Evolutionary conservation across 2,329 filamentous ascomycete genomes (phyloP), one percentile per base, ranked within the genome.

Genomic region (Neonectria punicea): DNA sequence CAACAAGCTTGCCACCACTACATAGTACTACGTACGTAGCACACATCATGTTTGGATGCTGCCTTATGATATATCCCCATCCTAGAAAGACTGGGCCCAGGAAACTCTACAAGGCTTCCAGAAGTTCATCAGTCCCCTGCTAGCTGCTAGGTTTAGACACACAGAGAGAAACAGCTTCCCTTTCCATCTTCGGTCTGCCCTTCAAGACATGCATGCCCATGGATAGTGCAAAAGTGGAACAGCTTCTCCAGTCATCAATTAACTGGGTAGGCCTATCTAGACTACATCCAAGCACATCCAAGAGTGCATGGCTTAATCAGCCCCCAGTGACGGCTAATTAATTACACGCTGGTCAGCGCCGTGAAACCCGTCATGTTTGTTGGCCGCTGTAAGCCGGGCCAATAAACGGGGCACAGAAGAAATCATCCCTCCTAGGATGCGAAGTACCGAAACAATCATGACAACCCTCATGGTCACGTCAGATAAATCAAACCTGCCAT

Each of bases 391-490:
- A 20, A 22, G 11, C 20, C 20, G 43, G n/a, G 20, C 30, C 13
- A 49, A 16, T 49, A 49, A 22, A 28, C n/a, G 11, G n/a, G 28
- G n/a, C 14, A 51, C 14, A 18, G 2, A 22, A 30, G 18, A 28
- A 28, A 43, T 46, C 39, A 39, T 47, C 28, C 28, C 36, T 10
- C 22, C n/a, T n/a, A 41, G 25, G 16, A 58, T 18, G 14, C 13
- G 16, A 49, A 13, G n/a, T 10, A 20, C 28, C 14, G 20, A 18
- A 10, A 58, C 20, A 25, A 44, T 63, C 54, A 66, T 59, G 50
- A 64, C 61, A 30, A 16, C 55, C 51, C 39, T 43, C 56, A n/a
- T 41, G 32, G 14, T 58, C 41, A 51, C 49, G 34, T 60, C 53
- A 58, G 18, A 46, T 4, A 62, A 64, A 22, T 18, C 28, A 28